phyloP scores from a whole-genome alignment of 495 filamentous ascomycete species.

The Sabuloglossum arenarium region DNA sequence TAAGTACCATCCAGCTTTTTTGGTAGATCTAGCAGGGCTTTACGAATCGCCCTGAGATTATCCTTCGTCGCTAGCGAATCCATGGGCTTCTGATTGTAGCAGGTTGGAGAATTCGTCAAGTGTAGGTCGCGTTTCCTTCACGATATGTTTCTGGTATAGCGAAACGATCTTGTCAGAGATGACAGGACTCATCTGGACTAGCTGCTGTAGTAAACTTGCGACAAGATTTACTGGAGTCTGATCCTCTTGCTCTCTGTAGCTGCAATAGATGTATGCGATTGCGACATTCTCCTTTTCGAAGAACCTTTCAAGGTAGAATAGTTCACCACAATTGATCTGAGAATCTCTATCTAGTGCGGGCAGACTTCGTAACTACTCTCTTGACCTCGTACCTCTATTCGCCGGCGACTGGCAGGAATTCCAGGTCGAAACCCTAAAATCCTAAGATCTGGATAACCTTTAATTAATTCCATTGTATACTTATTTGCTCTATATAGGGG shows the following conservation, averaged over 20 bases:
- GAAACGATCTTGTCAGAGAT: not conserved
- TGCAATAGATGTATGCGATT: conserved; percentile 6
- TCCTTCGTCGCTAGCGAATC: conserved; percentile 21
- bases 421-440: too few species aligned
- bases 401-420: too few species aligned
- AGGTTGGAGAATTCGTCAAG: not conserved
- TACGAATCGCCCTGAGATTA: conserved; percentile 14
- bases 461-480: too few species aligned
- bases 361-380: too few species aligned
- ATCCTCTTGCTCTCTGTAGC: conserved; percentile 4
- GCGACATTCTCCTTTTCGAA: not conserved
- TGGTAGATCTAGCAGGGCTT: conserved; percentile 18
- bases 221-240: conserved; percentile 5
- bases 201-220: conserved; percentile 6
- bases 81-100: conserved; percentile 8
- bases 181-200: not conserved
- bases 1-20: conserved; percentile 13
- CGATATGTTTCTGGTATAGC: not conserved
- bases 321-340: not conserved
- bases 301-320: not conserved
- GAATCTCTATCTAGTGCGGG: not conserved
- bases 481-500: too few species aligned
- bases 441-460: too few species aligned
- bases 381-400: too few species aligned
- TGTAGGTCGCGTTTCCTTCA: not conserved